A percentile compares a stretch with the other conserved stretches of the same genome.
phyloP scores from a whole-genome alignment of 305 asterid species.

The Solanum hybrid region DNA sequence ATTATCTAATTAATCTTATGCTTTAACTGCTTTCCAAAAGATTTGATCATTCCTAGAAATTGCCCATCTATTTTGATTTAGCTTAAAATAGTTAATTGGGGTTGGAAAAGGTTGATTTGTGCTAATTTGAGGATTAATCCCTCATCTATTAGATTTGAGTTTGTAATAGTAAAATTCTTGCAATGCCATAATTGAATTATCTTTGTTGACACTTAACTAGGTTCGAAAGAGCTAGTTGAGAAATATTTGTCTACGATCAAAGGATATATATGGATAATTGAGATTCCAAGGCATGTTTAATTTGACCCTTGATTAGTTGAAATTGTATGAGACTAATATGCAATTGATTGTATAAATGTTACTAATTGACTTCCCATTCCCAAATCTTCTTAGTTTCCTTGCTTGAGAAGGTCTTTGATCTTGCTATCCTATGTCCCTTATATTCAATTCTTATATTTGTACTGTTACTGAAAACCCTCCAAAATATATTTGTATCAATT shows the following conservation, averaged over 20 bases:
- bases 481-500: not conserved
- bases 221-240: not conserved
- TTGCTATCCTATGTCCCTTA: not conserved
- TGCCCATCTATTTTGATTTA: not conserved
- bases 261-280: too few species aligned
- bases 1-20: too few species aligned
- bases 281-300: not conserved
- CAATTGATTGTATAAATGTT: not conserved
- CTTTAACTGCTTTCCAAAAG: not conserved
- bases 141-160: not conserved
- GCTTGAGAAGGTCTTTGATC: not conserved
- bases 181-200: not conserved
- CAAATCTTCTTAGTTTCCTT: not conserved
- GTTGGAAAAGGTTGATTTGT: not conserved
- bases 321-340: not conserved
- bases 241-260: too few species aligned
- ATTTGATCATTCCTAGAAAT: not conserved
- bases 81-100: not conserved
- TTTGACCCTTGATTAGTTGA: not conserved
- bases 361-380: not conserved
- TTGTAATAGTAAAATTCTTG: not conserved
- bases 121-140: not conserved
- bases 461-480: not conserved
- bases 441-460: not conserved
- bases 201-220: not conserved